Evolutionary conservation across 441 rosid species (phyloP), one percentile per base, ranked within the genome.

Genomic region (Bruguiera hainesii): DNA sequence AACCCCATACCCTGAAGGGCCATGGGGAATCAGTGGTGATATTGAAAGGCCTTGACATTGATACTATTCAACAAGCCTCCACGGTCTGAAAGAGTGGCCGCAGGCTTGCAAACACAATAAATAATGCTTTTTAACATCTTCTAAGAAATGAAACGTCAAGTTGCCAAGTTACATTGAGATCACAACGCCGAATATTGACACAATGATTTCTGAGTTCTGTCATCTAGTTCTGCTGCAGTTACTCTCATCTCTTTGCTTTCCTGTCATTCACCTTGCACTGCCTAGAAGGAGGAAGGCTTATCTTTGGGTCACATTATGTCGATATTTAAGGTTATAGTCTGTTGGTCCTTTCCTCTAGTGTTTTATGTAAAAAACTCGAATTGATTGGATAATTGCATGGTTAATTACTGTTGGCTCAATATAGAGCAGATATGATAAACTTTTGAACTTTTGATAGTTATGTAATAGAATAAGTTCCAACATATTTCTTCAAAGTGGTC

Each of bases 21-120:
- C 98, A 95, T 18, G 97, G 91, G 4, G 97, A 91, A 80, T 91
- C 98, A 16, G 99, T 91, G 60, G 91, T 95, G 75, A 87, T 96
- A 73, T 60, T 90, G 70, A 91, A 95, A 82, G 92, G 93, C 28
- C 91, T 95, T 0, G 98, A 94, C 85, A 89, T 87, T 56, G 96
- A 90, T 78, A 89, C 97, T 21, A 95, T 95, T 66, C 99, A 85
- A 76, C 99, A 95, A 81, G 84, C 93, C 16, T 90, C 90, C 88
- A 92, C 99, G 0, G 97, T 95, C 75, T 91, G 76, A 88, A 33
- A 61, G 49, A 70, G 56, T 7, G 19, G 29, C 29, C 7, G 42
- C 46, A 21, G 35, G 21, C 10, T 6, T 21, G 64, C 31, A 64
- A 51, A 58, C 46, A 55, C 64, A 52, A 68, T 71, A 67, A 64